Base-by-base conservation (phyloP, 2,329 filamentous ascomycete genomes). In the Penicillium palitans region DNA sequence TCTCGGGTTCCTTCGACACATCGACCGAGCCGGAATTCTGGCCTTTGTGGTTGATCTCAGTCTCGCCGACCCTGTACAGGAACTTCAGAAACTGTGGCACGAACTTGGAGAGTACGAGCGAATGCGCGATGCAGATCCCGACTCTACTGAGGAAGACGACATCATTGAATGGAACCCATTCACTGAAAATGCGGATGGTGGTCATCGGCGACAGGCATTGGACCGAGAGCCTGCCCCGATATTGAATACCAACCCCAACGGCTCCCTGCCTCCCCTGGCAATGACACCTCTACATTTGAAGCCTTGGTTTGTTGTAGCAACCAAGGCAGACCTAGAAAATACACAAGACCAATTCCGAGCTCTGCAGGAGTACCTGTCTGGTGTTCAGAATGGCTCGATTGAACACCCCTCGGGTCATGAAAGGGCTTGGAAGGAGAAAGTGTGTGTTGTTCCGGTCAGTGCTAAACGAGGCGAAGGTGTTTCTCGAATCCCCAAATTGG, bases 241-340 rank as follows among this genome's bases (percentile, higher is more conserved):
- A 35, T 45, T 61, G 19, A 57, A 62, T 37, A 60, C 62, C 19
- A 54, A 61, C 13, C 58, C 63, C 1, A 52, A 58, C 33, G 53
- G 61, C 9, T 57, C 61, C 37, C 74, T 85, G 21, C 80, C 79
- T 41, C 80, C 77, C 25, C 73, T 83, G 35, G 74, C 75, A 25
- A 77, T 84, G 12, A 81, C 90, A n/a, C 86, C 89, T 41, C 96
- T 98, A 64, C 90, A 90, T n/a, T 85, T 85, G 35, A 99, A 99
- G 78, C 93, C 95, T 0, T 99, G 95, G 95, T 95, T 96, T 69
- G 93, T 97, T 6, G 87, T 97, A 44, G 93, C 91, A 1, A 97
- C 93, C 21, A 98, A 98, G 76, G 93, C 91, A 0, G 93, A 98
- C 72, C 73, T 96, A 55, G 85, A 87, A 4, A 84, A 83, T 3